A percentile compares a stretch with the other conserved stretches of the same genome.
These are phyloP conservation scores for Ceratocystis diversiconidia DNA, from an alignment of 2,329 filamentous ascomycete species.

Conservation along the genomic window DNA sequence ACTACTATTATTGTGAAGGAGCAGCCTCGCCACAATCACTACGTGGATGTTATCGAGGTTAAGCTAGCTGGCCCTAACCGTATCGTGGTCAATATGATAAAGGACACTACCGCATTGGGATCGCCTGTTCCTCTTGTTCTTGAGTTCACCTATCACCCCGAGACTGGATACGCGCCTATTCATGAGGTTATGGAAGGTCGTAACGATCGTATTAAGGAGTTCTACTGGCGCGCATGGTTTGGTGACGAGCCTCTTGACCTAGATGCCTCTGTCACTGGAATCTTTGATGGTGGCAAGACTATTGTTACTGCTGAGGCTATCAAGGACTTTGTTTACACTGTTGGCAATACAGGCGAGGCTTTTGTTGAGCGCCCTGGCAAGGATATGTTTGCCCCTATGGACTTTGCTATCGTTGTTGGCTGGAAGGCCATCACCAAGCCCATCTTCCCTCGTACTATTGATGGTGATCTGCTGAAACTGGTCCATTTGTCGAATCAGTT, in stretches of 20 bases:
- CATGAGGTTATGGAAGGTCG: conserved; percentile 89
- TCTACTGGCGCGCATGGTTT: conserved; percentile 98
- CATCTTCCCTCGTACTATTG: conserved; percentile 92
- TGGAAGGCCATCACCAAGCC: conserved; percentile 99
- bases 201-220: conserved; percentile 97
- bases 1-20: conserved; percentile 81
- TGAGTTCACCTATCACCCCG: conserved; percentile 84
- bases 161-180: conserved; percentile 94
- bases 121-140: conserved; percentile 72
- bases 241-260: conserved; percentile 73
- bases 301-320: conserved; percentile 85
- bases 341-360: conserved; percentile 92
- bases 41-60: conserved; percentile 77
- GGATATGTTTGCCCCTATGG: conserved; percentile 90
- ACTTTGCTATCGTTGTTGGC: conserved; percentile 94
- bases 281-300: conserved; percentile 78
- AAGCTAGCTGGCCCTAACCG: conserved; percentile 61
- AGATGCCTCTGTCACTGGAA: conserved; percentile 68
- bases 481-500: conserved; percentile 96
- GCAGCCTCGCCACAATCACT: conserved; percentile 70
- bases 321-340: conserved; percentile 97
- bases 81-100: conserved; percentile 80
- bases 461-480: conserved; percentile 88
- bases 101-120: conserved; percentile 76
- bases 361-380: conserved; percentile 94